phyloP scores from a whole-genome alignment of 192 early-diverging fungal genomes.

The Backusella tuberculispora region DNA sequence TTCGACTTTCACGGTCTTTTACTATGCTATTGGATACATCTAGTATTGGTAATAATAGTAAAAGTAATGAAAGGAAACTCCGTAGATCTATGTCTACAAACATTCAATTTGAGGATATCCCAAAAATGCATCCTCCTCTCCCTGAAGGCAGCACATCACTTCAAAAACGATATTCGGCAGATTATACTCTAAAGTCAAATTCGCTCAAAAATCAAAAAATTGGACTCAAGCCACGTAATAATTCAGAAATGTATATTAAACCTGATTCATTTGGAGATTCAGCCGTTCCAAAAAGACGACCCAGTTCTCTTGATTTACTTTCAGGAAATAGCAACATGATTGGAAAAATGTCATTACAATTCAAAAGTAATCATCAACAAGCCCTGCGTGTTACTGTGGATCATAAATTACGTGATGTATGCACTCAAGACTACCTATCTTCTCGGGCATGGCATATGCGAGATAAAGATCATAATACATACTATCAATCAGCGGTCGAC shows the following conservation, averaged over 20 bases:
- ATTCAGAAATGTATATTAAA: slow-evolving; percentile 30
- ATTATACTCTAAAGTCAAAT: not conserved
- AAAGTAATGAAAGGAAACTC: not conserved
- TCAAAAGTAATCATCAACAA: slow-evolving; percentile 39
- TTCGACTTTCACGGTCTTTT: slow-evolving; percentile 28
- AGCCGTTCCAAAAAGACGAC: slow-evolving; percentile 2
- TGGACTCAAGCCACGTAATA: slow-evolving; percentile 19
- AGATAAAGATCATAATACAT: slow-evolving; percentile 18
- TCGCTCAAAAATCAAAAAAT: not conserved
- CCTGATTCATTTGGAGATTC: slow-evolving; percentile 3
- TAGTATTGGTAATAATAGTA: slow-evolving; percentile 9
- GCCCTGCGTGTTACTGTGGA: slow-evolving; percentile 31
- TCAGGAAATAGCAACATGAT: slow-evolving; percentile 24
- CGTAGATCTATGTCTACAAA: slow-evolving; percentile 2
- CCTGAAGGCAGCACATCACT: not conserved
- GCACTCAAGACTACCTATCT: slow-evolving; percentile 38
- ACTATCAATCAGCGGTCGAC: not conserved
- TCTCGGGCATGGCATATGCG: slow-evolving; percentile 34
- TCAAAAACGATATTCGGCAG: slow-evolving; percentile 26
- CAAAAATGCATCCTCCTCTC: not conserved
- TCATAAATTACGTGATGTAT: slow-evolving; percentile 40
- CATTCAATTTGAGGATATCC: slow-evolving; percentile 10
- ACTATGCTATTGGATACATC: slow-evolving; percentile 10
- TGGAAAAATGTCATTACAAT: slow-evolving; percentile 36
- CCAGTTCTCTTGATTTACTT: slow-evolving; percentile 29